phyloP scores from a whole-genome alignment of 2,329 filamentous ascomycete species.

The Helicocarpus griseus region DNA sequence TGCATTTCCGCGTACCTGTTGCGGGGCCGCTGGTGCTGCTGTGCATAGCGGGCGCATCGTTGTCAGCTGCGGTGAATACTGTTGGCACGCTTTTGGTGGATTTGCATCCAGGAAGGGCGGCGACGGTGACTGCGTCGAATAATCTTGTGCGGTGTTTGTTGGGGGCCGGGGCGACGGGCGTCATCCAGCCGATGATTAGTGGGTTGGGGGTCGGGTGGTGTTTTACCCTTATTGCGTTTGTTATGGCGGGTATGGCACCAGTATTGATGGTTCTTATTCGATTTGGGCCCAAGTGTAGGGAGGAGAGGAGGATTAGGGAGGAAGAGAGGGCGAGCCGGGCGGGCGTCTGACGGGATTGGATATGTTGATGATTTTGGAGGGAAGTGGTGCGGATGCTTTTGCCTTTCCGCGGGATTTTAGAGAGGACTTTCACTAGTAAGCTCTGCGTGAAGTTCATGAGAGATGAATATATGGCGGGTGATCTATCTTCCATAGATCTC shows the following conservation, averaged over 20 bases:
- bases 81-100: conserved; percentile 46
- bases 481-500: too few species aligned
- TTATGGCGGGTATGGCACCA: conserved; percentile 26
- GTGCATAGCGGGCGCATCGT: conserved; percentile 43
- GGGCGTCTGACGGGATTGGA: not conserved
- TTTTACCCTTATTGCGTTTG: conserved; percentile 30
- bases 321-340: conserved; percentile 3
- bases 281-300: conserved; percentile 22
- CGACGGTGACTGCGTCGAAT: conserved; percentile 44
- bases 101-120: conserved; percentile 41
- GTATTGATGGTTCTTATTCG: conserved; percentile 21
- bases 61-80: conserved; percentile 40
- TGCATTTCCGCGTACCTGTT: conserved; percentile 39
- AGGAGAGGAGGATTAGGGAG: conserved; percentile 12
- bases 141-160: conserved; percentile 46
- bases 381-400: too few species aligned
- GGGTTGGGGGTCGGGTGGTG: conserved; percentile 34
- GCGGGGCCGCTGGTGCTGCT: conserved; percentile 42
- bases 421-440: not conserved
- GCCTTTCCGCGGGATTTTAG: not conserved
- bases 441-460: not conserved
- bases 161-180: conserved; percentile 42
- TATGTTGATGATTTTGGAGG: too few species aligned
- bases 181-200: conserved; percentile 29
- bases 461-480: not conserved